Evolutionary conservation across 768 basidiomycete genomes (phyloP).

Genomic region (Mycena kentingensis): DNA sequence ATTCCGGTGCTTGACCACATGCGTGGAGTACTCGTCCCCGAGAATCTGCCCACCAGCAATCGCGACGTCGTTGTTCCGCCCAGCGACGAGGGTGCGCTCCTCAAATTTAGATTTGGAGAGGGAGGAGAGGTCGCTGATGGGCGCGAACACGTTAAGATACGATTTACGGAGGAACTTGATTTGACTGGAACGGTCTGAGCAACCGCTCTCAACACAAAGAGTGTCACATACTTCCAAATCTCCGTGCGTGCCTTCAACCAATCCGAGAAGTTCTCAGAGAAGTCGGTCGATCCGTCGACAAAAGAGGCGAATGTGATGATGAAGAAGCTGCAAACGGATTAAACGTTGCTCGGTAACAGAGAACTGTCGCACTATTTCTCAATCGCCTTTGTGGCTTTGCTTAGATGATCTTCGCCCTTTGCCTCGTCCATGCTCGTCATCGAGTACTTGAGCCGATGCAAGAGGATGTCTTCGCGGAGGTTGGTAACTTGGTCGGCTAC

Average conservation of each 20-base stretch:
- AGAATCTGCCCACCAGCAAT: conserved; percentile 82
- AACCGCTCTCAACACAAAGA: not conserved
- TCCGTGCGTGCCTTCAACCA: conserved; percentile 91
- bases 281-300: conserved; percentile 63
- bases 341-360: not conserved
- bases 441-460: conserved; percentile 83
- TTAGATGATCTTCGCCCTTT: conserved; percentile 57
- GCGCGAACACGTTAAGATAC: conserved; percentile 85
- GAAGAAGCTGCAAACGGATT: conserved; percentile 67
- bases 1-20: conserved; percentile 89
- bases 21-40: conserved; percentile 94
- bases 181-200: conserved; percentile 56
- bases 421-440: conserved; percentile 73
- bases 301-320: conserved; percentile 92
- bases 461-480: conserved; percentile 85
- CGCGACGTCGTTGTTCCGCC: conserved; percentile 72
- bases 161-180: conserved; percentile 83
- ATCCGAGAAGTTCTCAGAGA: conserved; percentile 72
- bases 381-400: conserved; percentile 71
- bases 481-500: conserved; percentile 95
- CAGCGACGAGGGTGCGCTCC: conserved; percentile 57
- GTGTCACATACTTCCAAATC: conserved; percentile 92
- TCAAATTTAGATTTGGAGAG: conserved; percentile 71
- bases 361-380: conserved; percentile 79
- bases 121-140: conserved; percentile 83